phyloP scores from a whole-genome alignment of 1,139 yeast species.

The Wickerhamiella pararugosa region DNA sequence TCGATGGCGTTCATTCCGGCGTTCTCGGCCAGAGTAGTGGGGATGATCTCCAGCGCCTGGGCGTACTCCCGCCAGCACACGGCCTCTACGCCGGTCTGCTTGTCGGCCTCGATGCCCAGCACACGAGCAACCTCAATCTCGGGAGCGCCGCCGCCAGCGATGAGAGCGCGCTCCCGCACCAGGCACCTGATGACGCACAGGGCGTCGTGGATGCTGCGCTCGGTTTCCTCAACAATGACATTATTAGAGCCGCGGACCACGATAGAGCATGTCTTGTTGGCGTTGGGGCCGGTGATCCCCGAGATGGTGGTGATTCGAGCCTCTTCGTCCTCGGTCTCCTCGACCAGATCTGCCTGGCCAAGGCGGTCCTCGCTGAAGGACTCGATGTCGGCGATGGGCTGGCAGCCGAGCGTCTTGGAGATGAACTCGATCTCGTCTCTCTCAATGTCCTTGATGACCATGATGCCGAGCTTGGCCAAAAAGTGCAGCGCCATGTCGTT shows the following conservation, averaged over 20 bases:
- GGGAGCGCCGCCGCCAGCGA: conserved; percentile 99
- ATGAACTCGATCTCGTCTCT: conserved; percentile 93
- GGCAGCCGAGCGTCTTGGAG: conserved; percentile 82
- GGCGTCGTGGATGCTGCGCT: conserved; percentile 93
- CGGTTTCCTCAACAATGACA: conserved; percentile 85
- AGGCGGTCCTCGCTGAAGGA: conserved; percentile 83
- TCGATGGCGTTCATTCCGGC: conserved; percentile 93
- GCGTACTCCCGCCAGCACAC: conserved; percentile 95
- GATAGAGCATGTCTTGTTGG: conserved; percentile 30
- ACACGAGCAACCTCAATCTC: conserved; percentile 86
- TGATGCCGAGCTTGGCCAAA: conserved; percentile 75
- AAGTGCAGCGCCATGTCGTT: conserved; percentile 93
- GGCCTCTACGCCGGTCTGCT: conserved; percentile 80
- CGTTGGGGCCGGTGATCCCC: conserved; percentile 44
- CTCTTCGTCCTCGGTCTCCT: conserved; percentile 84
- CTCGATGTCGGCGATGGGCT: conserved; percentile 91
- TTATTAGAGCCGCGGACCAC: conserved; percentile 91
- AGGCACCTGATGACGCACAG: conserved; percentile 91
- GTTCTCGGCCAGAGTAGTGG: conserved; percentile 93
- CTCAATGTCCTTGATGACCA: conserved; percentile 92
- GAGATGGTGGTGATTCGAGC: conserved; percentile 82
- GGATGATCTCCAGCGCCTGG: conserved; percentile 86
- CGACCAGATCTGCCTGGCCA: conserved; percentile 83
- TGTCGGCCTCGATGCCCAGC: conserved; percentile 60
- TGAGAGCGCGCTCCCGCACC: conserved; percentile 83